Evolutionary conservation across 202 grass and related monocot genomes (phyloP), one percentile per base, ranked within the genome.

Genomic region (Saccharum hybrid): DNA sequence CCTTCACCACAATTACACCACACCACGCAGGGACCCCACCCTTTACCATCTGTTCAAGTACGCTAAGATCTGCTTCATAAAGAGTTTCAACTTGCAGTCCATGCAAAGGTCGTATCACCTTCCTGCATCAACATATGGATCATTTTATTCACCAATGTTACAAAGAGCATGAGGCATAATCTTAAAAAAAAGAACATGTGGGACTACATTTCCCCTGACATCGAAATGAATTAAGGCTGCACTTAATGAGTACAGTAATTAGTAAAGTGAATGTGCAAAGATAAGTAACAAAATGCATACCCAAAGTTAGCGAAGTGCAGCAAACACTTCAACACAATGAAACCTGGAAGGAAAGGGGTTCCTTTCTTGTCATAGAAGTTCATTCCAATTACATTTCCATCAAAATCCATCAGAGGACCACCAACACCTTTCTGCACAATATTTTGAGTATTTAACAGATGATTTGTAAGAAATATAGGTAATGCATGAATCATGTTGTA

Each of bases 341-440:
- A 72, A 66, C 75, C 49, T 19, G 76, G 84, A 78, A 86, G 26
- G 23, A 66, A 80, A 54, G 84, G 84, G 8, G 76, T 86, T 79
- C 73, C 75, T 65, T 72, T 54, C 46, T 49, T 49, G 46, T 49
- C 46, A 49, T 49, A 41, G 23, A 40, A 86, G 34, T 66, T 86
- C 45, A 86, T 66, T 28, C 84, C 84, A 40, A 86, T 74, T 18
- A 81, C 3, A 42, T 81, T 42, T 66, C 76, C 84, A 43, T 66
- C 34, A 54, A 86, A 74, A 8, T 80, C 33, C 68, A 86, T 81
- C 22, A 86, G 22, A 5, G 76, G 76, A 66, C 84, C 84, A 10
- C 84, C 68, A 74, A 86, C 46, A 66, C 7, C 84, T 65, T 1
- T 38, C 84, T 74, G 38, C 61, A 54, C 28, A 30, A 74, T 18